phyloP scores from a whole-genome alignment of 1,284 basidiomycete genomes.

The Rhodofomes roseus region DNA sequence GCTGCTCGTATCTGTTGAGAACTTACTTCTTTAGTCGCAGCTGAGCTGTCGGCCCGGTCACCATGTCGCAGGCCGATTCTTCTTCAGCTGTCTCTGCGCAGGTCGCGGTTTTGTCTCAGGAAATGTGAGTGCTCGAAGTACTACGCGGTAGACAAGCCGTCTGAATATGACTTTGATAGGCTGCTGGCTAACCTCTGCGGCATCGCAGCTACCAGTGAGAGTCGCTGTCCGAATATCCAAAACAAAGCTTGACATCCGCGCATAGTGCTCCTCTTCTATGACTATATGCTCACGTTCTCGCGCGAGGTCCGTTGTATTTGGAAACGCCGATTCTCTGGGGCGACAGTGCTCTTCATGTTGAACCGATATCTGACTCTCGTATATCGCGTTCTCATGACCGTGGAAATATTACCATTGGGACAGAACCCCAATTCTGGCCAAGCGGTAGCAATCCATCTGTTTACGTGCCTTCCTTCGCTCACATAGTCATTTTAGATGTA shows the following conservation, averaged over 20 bases:
- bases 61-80: slow-evolving; percentile 10
- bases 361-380: slow-evolving; percentile 17
- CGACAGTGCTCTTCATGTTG: slow-evolving; percentile 14
- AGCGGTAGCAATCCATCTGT: neutral
- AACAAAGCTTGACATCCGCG: neutral
- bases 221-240: neutral
- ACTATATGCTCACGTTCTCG: slow-evolving; percentile 15
- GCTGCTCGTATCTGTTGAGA: neutral
- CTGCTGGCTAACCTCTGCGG: slow-evolving; percentile 7
- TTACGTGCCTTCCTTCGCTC: neutral
- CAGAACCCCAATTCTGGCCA: slow-evolving; percentile 2
- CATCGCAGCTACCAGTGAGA: slow-evolving; percentile 9
- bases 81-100: neutral
- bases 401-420: slow-evolving; percentile 9
- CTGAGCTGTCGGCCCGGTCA: slow-evolving; percentile 11
- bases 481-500: slow-evolving; percentile 6
- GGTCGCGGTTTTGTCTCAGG: slow-evolving; percentile 1
- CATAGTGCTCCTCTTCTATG: slow-evolving; percentile 17
- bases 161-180: slow-evolving; percentile 10
- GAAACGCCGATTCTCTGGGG: slow-evolving; percentile 14
- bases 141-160: too few species aligned
- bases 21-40: slow-evolving; percentile 2
- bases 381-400: slow-evolving; percentile 10
- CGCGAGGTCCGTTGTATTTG: slow-evolving; percentile 16
- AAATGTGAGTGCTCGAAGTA: slow-evolving; percentile 2